phyloP scores from a whole-genome alignment of 2,329 filamentous ascomycete species.

The Penicillium oxalicum region DNA sequence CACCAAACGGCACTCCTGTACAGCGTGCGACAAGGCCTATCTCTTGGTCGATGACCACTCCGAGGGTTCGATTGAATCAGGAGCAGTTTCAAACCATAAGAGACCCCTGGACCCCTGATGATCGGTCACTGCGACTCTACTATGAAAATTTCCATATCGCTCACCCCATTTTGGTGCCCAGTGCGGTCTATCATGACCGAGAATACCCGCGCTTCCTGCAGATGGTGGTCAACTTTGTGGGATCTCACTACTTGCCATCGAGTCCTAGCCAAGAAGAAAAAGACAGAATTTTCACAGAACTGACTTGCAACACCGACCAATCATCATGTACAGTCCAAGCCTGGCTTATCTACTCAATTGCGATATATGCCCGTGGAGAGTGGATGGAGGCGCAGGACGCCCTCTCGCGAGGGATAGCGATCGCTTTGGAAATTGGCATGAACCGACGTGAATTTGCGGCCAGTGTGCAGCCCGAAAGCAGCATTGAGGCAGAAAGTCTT shows the following conservation, averaged over 20 bases:
- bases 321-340: conserved; percentile 35
- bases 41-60: conserved; percentile 19
- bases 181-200: conserved; percentile 32
- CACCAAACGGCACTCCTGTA: conserved; percentile 16
- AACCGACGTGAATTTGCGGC: conserved; percentile 58
- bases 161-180: conserved; percentile 51
- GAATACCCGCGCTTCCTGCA: conserved; percentile 44
- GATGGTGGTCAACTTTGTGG: conserved; percentile 48
- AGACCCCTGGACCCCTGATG: conserved; percentile 20
- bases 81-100: conserved; percentile 12
- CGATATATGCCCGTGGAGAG: conserved; percentile 31
- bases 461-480: conserved; percentile 41
- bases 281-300: conserved; percentile 23
- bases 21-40: conserved; percentile 15
- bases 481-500: conserved; percentile 70
- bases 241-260: conserved; percentile 45
- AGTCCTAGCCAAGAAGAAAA: conserved; percentile 18
- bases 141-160: conserved; percentile 49
- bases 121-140: conserved; percentile 42
- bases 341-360: conserved; percentile 32
- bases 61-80: conserved; percentile 12
- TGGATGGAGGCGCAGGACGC: conserved; percentile 27
- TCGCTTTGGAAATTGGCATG: conserved; percentile 70
- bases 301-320: conserved; percentile 19
- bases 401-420: conserved; percentile 59